Base-by-base conservation (phyloP, 768 basidiomycete genomes). In the Leccinum fibrillosum region DNA sequence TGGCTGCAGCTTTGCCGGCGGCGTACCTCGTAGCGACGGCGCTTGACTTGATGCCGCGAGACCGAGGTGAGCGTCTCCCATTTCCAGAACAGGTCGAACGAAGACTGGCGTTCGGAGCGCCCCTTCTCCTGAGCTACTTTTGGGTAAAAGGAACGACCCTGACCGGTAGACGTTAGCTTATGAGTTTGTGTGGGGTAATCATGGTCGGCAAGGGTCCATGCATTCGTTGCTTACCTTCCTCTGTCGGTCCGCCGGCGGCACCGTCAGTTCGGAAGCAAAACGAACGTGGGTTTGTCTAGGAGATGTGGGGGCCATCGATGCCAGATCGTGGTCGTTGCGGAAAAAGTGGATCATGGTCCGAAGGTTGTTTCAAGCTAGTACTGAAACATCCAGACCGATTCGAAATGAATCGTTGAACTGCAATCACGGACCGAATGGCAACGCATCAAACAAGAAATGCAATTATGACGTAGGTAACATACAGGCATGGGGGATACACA, bases 111-210 rank as follows among this genome's bases (percentile, higher is more conserved):
- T 60, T 74, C 69, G 9, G 69, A 68, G 44, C 44, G 57, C 51
- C 72, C 75, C 57, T 73, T 77, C 34, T 65, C 64, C 57, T 78
- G 77, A 15, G 78, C 77, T 53, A 79, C 74, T 55, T 66, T 73
- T 28, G 78, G 79, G 56, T 78, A 79, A 21, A 68, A 64, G 12
- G 74, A 52, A 55, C 64, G 70, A 52, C 58, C 55, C 72, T 71
- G 57, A 8, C 21, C 51, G 13, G 11, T 2, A 21, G 2, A 23
- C 4, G 52, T 39, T 13, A 52, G 30, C 25, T 49, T 49, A n/a
- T 26, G 37, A 39, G 45, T 25, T 11, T 17, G 15, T 11, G 25
- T 34, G n/a, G 30, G 23, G 13, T 15, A 23, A 34, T 9, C 10
- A n/a, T 25, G n/a, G 13, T 12, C 21, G 42, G 26, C 39, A 23